A percentile compares a stretch with the other conserved stretches of the same genome.
Conservation (phyloP, 176 grass and related monocot genomes). For the Alloteropsis semialata region DNA sequence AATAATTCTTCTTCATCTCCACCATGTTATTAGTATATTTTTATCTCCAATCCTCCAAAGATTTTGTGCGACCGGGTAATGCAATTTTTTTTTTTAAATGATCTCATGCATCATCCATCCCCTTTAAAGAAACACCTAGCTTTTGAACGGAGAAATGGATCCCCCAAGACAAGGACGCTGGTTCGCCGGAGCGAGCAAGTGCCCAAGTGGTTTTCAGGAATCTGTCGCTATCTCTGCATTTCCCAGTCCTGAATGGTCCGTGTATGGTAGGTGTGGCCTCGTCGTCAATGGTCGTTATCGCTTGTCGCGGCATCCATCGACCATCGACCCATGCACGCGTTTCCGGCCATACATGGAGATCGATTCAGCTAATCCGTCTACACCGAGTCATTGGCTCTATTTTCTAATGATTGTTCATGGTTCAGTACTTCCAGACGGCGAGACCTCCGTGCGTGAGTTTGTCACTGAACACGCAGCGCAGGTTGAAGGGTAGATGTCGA, state of each 20-base stretch:
- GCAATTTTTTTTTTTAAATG: no score
- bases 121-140: neutral
- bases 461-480: neutral
- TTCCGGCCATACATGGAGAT: neutral
- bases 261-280: conserved; percentile 21
- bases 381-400: neutral
- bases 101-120: neutral
- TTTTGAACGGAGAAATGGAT: neutral
- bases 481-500: neutral
- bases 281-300: conserved; percentile 18
- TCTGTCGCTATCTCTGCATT: neutral
- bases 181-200: neutral
- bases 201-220: neutral
- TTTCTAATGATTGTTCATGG: neutral
- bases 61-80: no score
- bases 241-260: neutral
- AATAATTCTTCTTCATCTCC: neutral
- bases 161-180: neutral
- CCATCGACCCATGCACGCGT: neutral
- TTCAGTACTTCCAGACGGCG: neutral
- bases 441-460: neutral
- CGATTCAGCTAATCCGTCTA: neutral
- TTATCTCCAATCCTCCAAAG: neutral
- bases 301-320: neutral
- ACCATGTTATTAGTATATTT: neutral